phyloP scores from a whole-genome alignment of 176 grass and related monocot species.

The Avena atlantica region DNA sequence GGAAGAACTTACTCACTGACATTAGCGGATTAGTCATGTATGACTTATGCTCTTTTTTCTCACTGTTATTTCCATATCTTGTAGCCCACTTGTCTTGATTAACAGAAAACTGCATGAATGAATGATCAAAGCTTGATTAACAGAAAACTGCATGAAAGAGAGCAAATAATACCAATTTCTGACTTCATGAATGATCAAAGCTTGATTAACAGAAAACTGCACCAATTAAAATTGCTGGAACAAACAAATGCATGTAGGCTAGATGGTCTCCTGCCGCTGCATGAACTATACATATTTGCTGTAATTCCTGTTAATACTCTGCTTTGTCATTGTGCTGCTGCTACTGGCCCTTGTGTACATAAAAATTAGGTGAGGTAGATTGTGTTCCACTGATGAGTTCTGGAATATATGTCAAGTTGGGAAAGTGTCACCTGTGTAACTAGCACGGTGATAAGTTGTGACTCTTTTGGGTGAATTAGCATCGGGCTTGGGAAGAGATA shows the following conservation, averaged over 20 bases:
- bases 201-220: too few species aligned
- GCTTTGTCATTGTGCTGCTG: background rate
- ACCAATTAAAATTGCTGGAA: background rate
- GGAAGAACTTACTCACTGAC: too few species aligned
- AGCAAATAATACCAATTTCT: too few species aligned
- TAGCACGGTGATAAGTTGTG: slow-evolving; percentile 5
- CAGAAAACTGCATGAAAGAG: too few species aligned
- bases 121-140: too few species aligned
- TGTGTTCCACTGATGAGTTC: background rate
- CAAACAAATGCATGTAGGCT: background rate
- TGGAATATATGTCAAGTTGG: background rate
- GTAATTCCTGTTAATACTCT: background rate
- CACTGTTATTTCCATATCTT: too few species aligned
- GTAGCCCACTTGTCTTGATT: too few species aligned
- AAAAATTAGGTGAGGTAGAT: background rate
- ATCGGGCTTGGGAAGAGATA: too few species aligned
- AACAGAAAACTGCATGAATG: too few species aligned
- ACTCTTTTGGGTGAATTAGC: background rate
- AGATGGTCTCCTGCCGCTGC: background rate
- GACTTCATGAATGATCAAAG: too few species aligned
- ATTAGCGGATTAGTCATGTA: too few species aligned
- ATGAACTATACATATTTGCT: background rate
- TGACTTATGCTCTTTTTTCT: too few species aligned
- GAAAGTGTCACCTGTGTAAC: slow-evolving; percentile 1
- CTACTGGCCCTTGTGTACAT: background rate